Base-by-base conservation (phyloP, 2,329 filamentous ascomycete genomes). In the Aspergillus oerlinghausenensis region DNA sequence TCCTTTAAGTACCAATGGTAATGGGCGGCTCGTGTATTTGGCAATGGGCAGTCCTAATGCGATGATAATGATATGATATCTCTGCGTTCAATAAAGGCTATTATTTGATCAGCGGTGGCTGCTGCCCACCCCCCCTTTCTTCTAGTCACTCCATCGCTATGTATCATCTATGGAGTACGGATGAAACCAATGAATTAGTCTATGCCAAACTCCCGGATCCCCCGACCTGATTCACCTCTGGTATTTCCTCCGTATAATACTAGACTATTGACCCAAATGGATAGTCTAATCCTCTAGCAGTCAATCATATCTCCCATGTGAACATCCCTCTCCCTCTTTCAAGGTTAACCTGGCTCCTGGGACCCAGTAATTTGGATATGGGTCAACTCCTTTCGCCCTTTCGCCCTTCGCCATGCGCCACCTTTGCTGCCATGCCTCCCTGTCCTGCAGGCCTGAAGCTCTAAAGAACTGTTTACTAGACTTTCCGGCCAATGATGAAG, bases 341-440 rank as follows among this genome's bases (percentile, higher is more conserved):
- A 47, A 55, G 55, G 29, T 52, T 54, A 60, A 62, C 64, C 63
- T 62, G 63, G 62, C 54, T 63, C 59, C 53, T 59, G 63, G 63
- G 64, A 61, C 62, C 64, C 64, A 65, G 59, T 56, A 35, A 60
- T 61, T 60, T 59, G 64, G 64, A 55, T 62, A 63, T 49, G 51
- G 60, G 60, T 62, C 62, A 54, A 54, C 57, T 55, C 54, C 50
- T 49, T 57, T 53, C 42, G 56, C 43, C 43, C 42, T 32, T 32
- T 35, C 29, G 29, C 29, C 29, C 38, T 25, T 52, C 40, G 19
- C 55, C 47, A 61, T 57, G 58, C 58, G 63, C 64, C 61, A 63
- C 63, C 63, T 59, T 47, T 57, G 50, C 58, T 58, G 55, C 50
- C 56, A 61, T 64, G 52, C 45, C 55, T 55, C 49, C 21, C 50